phyloP scores from a whole-genome alignment of 2,329 filamentous ascomycete species.

The Hypomyces perniciosus region DNA sequence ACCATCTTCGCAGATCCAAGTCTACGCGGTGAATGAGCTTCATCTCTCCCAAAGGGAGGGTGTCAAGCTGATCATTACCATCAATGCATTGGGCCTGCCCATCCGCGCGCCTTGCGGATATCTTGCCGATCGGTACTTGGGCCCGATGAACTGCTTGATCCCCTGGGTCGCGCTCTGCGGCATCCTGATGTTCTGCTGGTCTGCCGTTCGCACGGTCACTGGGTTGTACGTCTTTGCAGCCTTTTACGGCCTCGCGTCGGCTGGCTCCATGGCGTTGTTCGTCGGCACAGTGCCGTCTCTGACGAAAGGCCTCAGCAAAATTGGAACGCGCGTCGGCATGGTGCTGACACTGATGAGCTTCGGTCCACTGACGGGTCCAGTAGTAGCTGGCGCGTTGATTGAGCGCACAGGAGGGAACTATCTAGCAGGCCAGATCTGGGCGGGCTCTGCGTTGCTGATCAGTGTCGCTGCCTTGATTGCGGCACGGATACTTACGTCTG shows the following conservation, averaged over 20 bases:
- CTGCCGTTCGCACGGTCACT: not conserved
- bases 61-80: constrained; percentile 20
- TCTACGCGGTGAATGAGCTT: no score
- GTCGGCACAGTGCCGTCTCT: constrained; percentile 37
- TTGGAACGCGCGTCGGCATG: constrained; percentile 31
- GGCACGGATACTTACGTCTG: no score
- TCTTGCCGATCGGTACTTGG: not conserved
- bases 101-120: not conserved
- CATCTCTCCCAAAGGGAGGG: not conserved
- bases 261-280: constrained; percentile 45
- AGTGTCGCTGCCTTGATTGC: no score
- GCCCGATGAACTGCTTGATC: not conserved
- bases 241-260: constrained; percentile 46
- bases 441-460: no score
- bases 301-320: constrained; percentile 7
- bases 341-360: constrained; percentile 27
- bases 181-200: not conserved
- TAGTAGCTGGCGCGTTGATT: constrained; percentile 1
- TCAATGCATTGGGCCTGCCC: constrained; percentile 46
- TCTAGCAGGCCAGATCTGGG: no score
- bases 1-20: not conserved
- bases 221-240: constrained; percentile 5
- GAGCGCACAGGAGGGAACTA: no score
- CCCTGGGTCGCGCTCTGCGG: not conserved
- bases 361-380: constrained; percentile 23